phyloP scores from a whole-genome alignment of 2,329 filamentous ascomycete genomes.

The Didymosphaeria variabile region DNA sequence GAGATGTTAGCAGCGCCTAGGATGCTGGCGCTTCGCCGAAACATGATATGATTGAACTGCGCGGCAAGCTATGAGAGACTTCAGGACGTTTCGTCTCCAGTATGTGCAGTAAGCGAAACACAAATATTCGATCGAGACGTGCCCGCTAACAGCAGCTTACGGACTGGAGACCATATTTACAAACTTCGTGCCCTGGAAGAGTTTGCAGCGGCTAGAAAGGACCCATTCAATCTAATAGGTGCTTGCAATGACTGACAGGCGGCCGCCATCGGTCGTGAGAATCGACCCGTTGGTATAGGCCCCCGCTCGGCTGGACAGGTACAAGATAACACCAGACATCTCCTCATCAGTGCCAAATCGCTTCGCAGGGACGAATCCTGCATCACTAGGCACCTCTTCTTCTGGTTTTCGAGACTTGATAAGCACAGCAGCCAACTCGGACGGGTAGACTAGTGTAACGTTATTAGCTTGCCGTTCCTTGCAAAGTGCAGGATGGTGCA shows the following conservation, averaged over 20 bases:
- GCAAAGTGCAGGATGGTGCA: too few species aligned
- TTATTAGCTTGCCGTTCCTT: background rate
- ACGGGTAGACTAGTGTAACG: slow-evolving; percentile 21
- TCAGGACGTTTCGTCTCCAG: too few species aligned
- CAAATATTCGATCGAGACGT: too few species aligned
- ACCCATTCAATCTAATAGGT: slow-evolving; percentile 21
- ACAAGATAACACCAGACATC: slow-evolving; percentile 56
- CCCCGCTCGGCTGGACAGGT: slow-evolving; percentile 54
- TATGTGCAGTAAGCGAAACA: too few species aligned
- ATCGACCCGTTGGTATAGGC: slow-evolving; percentile 41
- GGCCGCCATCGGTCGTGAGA: slow-evolving; percentile 26
- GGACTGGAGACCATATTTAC: background rate
- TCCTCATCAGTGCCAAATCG: slow-evolving; percentile 53
- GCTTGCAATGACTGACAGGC: slow-evolving; percentile 19
- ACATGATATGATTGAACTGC: too few species aligned
- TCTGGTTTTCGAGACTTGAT: slow-evolving; percentile 8
- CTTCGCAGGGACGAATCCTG: slow-evolving; percentile 22
- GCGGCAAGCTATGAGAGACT: too few species aligned
- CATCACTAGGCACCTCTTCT: slow-evolving; percentile 2
- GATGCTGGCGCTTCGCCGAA: too few species aligned
- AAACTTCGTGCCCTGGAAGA: background rate
- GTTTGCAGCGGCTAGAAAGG: background rate
- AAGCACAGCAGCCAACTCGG: slow-evolving; percentile 23
- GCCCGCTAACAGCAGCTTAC: too few species aligned
- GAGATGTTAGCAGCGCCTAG: too few species aligned